Evolutionary conservation across 768 basidiomycete species (phyloP).

Genomic region (Leccinellum albellum): DNA sequence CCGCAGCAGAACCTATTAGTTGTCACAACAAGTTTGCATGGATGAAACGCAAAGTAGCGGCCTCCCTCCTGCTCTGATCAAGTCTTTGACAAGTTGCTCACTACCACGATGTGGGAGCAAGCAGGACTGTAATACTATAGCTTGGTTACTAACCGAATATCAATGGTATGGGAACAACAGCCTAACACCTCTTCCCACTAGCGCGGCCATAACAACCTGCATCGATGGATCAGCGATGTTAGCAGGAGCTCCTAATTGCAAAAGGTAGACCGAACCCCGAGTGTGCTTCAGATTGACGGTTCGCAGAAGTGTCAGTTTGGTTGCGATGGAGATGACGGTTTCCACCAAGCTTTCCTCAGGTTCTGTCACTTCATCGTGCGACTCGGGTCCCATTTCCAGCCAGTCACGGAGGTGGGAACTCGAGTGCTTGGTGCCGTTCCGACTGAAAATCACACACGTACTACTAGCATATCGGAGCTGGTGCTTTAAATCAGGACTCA

Average conservation of each 20-base stretch:
- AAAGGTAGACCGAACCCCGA: slow-evolving; percentile 47
- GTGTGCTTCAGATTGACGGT: not conserved
- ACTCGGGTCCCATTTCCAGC: slow-evolving; percentile 67
- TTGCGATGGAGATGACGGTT: slow-evolving; percentile 72
- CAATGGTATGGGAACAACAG: no score
- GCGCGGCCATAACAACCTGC: not conserved
- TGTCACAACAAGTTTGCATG: no score
- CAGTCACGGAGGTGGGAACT: slow-evolving; percentile 48
- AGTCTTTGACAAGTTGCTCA: no score
- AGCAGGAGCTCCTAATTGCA: slow-evolving; percentile 49
- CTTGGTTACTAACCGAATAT: no score
- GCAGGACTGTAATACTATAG: no score
- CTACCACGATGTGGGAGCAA: no score
- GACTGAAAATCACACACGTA: not conserved
- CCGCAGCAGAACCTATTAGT: no score
- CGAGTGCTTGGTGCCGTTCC: not conserved
- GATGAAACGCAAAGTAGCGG: no score
- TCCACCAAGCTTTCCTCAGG: slow-evolving; percentile 59
- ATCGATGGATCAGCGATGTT: no score
- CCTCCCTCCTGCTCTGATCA: no score
- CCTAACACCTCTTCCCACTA: not conserved
- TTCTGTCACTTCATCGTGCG: slow-evolving; percentile 75
- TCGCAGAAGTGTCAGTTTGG: slow-evolving; percentile 51
- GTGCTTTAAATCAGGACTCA: not conserved
- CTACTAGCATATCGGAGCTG: not conserved